Conservation (phyloP, 2,329 filamentous ascomycete species). For the Talaromyces sp. region DNA sequence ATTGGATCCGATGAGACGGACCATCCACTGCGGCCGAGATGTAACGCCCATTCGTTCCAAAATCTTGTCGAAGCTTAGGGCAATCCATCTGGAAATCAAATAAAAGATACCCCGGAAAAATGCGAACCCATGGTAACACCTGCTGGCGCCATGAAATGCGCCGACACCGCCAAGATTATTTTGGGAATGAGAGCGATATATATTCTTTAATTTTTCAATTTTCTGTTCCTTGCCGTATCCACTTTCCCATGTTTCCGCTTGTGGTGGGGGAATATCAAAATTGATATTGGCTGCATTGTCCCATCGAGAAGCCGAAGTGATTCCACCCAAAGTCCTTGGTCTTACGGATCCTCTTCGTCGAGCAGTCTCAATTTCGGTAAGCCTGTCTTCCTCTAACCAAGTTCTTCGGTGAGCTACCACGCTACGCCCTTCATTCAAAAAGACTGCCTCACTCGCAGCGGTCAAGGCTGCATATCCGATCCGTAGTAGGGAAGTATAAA, state of each 20-base stretch:
- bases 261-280: constrained; percentile 31
- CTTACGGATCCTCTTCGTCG: constrained; percentile 26
- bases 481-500: constrained; percentile 84
- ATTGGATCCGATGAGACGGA: constrained; percentile 29
- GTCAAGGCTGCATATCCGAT: constrained; percentile 84
- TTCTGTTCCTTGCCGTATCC: constrained; percentile 45
- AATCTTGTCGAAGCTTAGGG: constrained; percentile 50
- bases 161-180: constrained; percentile 61
- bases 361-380: constrained; percentile 64
- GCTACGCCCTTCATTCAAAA: constrained; percentile 79
- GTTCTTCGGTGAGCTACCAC: constrained; percentile 72
- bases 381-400: constrained; percentile 85
- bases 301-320: constrained; percentile 22
- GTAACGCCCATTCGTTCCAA: constrained; percentile 58
- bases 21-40: constrained; percentile 60
- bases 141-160: constrained; percentile 68
- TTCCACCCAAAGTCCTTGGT: constrained; percentile 16
- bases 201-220: constrained; percentile 35
- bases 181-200: constrained; percentile 32
- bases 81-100: constrained; percentile 56
- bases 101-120: constrained; percentile 71
- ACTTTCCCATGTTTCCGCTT: constrained; percentile 37
- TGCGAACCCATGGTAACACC: constrained; percentile 68
- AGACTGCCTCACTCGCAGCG: constrained; percentile 92
- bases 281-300: constrained; percentile 29